Evolutionary conservation across 148 eudicot genomes (phyloP).

Genomic region (Rhododendron williamsianum): DNA sequence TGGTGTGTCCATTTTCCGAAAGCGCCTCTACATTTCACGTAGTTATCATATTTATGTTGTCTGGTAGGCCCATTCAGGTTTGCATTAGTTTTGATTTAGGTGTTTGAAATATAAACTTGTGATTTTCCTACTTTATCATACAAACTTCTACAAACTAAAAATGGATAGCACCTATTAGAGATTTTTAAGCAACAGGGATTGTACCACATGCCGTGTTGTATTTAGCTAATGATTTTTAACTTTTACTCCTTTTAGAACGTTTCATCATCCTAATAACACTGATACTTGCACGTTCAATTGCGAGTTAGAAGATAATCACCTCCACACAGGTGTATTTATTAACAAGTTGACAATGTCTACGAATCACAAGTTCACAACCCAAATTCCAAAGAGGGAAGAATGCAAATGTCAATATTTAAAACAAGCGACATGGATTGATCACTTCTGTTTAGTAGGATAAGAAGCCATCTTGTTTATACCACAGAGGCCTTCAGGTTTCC

Average conservation of each 20-base stretch:
- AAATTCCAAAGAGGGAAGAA: background rate
- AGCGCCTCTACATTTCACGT: background rate
- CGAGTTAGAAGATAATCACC: background rate
- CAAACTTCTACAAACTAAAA: background rate
- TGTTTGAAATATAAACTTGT: background rate
- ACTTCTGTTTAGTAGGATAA: conserved; percentile 74
- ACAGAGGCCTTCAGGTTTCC: conserved; percentile 71
- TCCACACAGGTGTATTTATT: background rate
- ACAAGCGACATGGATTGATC: background rate
- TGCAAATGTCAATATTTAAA: background rate
- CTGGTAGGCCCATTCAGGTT: background rate
- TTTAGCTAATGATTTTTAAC: background rate
- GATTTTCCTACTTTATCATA: background rate
- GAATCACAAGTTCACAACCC: background rate
- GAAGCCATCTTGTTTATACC: conserved; percentile 95
- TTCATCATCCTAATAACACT: background rate
- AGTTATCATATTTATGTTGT: background rate
- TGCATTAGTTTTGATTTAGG: background rate
- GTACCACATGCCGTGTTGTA: background rate
- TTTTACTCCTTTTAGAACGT: background rate
- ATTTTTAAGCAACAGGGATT: background rate
- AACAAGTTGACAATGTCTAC: background rate
- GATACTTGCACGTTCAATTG: background rate
- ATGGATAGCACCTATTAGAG: background rate
- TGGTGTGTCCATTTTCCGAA: background rate